A percentile compares a stretch with the other conserved stretches of the same genome.
Conservation (phyloP, 2,329 filamentous ascomycete species). For the Fusarium longipes region DNA sequence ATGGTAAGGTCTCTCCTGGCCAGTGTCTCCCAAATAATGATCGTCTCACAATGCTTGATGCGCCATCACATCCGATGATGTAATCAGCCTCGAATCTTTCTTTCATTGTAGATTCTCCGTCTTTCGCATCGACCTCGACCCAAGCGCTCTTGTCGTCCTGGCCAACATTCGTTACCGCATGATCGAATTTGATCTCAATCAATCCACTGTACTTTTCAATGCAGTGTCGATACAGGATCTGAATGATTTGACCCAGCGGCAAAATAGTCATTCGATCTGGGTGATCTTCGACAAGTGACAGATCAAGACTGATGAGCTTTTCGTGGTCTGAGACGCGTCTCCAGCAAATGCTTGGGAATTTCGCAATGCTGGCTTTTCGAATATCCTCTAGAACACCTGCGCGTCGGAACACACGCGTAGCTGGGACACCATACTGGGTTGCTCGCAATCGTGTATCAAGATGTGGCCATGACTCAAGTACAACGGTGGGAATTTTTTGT, state of each 20-base stretch:
- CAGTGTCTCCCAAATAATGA: constrained; percentile 3
- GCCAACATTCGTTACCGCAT: background rate
- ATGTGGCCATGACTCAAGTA: no score
- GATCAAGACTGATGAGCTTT: constrained; percentile 1
- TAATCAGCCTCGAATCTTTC: background rate
- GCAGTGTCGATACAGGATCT: background rate
- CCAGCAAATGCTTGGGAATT: constrained; percentile 3
- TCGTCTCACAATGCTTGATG: background rate
- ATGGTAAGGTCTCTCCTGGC: background rate
- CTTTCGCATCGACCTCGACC: background rate
- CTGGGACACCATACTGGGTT: no score
- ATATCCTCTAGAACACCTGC: background rate
- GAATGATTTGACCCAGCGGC: background rate
- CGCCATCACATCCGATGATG: constrained; percentile 9
- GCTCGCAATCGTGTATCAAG: no score
- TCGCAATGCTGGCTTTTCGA: background rate
- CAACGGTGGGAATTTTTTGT: no score
- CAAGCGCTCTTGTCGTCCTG: background rate
- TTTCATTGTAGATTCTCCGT: background rate
- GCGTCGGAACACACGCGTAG: no score
- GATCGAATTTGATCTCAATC: constrained; percentile 6
- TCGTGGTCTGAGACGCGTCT: constrained; percentile 1
- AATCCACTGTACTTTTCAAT: background rate
- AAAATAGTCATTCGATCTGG: constrained; percentile 9
- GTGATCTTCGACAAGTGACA: constrained; percentile 9